Percentiles rank a stretch among this genome's conserved stretches.
These are phyloP conservation scores for Parmales sp. DNA, from an alignment of 108 stramenopile species.

Conservation along the genomic window DNA sequence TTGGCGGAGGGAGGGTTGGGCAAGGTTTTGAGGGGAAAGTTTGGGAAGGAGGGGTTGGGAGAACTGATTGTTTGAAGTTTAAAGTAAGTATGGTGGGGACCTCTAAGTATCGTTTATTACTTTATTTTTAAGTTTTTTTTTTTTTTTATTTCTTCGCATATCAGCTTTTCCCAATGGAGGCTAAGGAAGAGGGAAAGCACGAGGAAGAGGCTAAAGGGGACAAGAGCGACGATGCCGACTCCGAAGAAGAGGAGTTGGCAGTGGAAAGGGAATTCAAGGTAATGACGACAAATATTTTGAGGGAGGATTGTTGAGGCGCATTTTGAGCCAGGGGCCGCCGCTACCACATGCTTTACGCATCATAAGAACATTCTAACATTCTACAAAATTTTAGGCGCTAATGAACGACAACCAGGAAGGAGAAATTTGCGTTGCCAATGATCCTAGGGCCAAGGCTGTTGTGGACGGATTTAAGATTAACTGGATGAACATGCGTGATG, in stretches of 20 bases:
- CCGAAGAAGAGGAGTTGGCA: constrained; percentile 9
- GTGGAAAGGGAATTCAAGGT: constrained; percentile 16
- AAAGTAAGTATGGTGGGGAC: no score
- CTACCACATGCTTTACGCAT: not conserved
- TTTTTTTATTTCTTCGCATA: not conserved
- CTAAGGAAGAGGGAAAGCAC: not conserved
- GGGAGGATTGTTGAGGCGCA: not conserved
- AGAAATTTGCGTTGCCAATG: not conserved
- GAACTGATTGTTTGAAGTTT: not conserved
- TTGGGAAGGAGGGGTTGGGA: not conserved
- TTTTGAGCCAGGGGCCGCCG: not conserved
- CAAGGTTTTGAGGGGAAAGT: not conserved
- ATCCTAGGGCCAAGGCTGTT: constrained; percentile 4
- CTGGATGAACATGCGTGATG: constrained; percentile 57
- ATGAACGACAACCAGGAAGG: not conserved
- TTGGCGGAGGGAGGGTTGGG: not conserved
- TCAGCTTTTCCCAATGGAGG: not conserved
- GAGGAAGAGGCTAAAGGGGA: not conserved
- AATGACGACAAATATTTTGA: not conserved
- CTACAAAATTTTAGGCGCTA: not conserved
- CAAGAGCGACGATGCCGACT: not conserved
- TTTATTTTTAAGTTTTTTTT: not conserved
- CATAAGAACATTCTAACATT: not conserved
- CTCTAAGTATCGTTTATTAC: not conserved
- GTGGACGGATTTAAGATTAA: constrained; percentile 24